These are phyloP conservation scores for Chlorella vulgaris DNA, from an alignment of 139 green algal species.

Conservation along the genomic window DNA sequence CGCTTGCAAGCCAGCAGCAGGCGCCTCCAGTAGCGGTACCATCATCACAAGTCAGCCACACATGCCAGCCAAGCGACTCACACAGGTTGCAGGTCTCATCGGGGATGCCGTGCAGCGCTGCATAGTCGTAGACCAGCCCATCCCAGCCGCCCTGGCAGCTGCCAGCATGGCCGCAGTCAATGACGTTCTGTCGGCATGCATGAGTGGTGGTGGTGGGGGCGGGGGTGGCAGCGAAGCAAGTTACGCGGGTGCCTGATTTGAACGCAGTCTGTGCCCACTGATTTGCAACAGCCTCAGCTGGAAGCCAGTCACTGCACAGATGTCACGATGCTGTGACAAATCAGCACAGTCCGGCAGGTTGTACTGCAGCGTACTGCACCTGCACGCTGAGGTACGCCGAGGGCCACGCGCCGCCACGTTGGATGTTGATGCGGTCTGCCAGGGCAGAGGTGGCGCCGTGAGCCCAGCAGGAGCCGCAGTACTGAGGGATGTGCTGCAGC, in stretches of 20 bases:
- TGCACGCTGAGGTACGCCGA: conserved; percentile 55
- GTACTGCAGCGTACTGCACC: no score
- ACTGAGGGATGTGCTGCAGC: conserved; percentile 43
- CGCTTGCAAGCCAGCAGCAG: no score
- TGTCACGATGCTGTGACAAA: no score
- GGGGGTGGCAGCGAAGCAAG: no score
- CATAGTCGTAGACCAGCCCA: conserved; percentile 66
- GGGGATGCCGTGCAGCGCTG: conserved; percentile 66
- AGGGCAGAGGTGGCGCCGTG: conserved; percentile 76
- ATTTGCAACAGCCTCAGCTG: no score
- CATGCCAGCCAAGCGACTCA: neutral
- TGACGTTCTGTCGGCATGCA: conserved; percentile 80
- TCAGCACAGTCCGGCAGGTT: no score
- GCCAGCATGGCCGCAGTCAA: conserved; percentile 84
- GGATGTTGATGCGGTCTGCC: conserved; percentile 88
- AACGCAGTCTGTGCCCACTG: no score
- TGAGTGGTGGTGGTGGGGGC: neutral
- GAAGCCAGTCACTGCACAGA: no score
- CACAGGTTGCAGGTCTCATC: conserved; percentile 93
- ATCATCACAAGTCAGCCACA: no score
- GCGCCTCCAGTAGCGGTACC: no score
- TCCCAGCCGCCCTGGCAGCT: conserved; percentile 74
- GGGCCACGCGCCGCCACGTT: conserved; percentile 61
- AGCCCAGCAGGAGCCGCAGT: conserved; percentile 76
- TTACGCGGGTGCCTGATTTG: no score